phyloP scores from a whole-genome alignment of 2,329 filamentous ascomycete genomes.

The Neofusicoccum sp. region DNA sequence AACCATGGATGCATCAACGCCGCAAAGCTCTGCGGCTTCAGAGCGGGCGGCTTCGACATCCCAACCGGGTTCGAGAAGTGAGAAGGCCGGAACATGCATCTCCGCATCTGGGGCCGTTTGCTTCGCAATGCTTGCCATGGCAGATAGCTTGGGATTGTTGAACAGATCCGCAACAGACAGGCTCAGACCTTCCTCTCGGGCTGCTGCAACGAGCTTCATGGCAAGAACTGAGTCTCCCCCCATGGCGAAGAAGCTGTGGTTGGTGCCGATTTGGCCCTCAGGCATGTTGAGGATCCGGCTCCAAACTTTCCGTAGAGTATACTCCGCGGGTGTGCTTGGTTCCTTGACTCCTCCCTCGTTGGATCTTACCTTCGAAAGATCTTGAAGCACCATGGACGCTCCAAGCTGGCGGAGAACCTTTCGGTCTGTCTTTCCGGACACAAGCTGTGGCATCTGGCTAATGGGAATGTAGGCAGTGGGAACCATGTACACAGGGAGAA shows the following conservation, averaged over 20 bases:
- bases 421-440: constrained; percentile 47
- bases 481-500: constrained; percentile 41
- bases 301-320: constrained; percentile 19
- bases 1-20: constrained; percentile 28
- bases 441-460: constrained; percentile 45
- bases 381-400: constrained; percentile 22
- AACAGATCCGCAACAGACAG: constrained; percentile 62
- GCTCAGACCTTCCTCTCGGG: constrained; percentile 51
- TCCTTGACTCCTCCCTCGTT: not conserved
- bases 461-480: constrained; percentile 49
- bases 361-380: constrained; percentile 16
- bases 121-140: constrained; percentile 47
- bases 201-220: constrained; percentile 63
- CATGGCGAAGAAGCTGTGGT: constrained; percentile 63
- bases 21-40: constrained; percentile 43
- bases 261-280: constrained; percentile 49
- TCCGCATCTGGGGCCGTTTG: constrained; percentile 27
- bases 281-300: constrained; percentile 10
- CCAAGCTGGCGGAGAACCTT: constrained; percentile 28
- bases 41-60: constrained; percentile 37
- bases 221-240: constrained; percentile 64
- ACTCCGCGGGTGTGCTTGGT: constrained; percentile 6
- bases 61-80: constrained; percentile 29
- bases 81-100: constrained; percentile 35
- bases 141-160: constrained; percentile 46